These are phyloP conservation scores for Metschnikowia borealis DNA, from an alignment of 805 yeast genomes.

Conservation along the genomic window DNA sequence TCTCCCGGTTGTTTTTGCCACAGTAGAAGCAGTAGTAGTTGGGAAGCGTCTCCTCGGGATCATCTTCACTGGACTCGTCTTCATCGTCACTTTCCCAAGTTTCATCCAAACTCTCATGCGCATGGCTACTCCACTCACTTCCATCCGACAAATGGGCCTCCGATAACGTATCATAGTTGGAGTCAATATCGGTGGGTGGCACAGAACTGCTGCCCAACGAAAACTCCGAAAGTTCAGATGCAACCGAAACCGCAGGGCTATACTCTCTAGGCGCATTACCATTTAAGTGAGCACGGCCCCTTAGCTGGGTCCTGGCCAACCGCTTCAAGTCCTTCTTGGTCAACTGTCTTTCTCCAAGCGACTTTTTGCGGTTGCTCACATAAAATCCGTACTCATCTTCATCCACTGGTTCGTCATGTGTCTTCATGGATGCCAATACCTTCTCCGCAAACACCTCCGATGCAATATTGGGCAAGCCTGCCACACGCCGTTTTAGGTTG, in stretches of 20 bases:
- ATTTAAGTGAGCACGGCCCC: slow-evolving; percentile 17
- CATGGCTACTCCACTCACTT: slow-evolving; percentile 17
- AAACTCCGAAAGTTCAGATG: slow-evolving; percentile 52
- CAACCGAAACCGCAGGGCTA: slow-evolving; percentile 54
- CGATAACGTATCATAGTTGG: slow-evolving; percentile 45
- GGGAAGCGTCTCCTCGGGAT: slow-evolving; percentile 38
- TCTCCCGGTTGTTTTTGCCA: slow-evolving; percentile 47
- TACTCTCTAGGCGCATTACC: slow-evolving; percentile 30
- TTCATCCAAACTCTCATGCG: slow-evolving; percentile 16
- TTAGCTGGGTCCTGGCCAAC: slow-evolving; percentile 13
- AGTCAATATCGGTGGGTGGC: slow-evolving; percentile 20
- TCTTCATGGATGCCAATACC: slow-evolving; percentile 32
- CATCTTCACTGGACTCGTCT: slow-evolving; percentile 28
- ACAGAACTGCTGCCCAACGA: slow-evolving; percentile 44
- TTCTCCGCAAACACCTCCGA: slow-evolving; percentile 61
- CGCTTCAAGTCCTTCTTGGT: slow-evolving; percentile 39
- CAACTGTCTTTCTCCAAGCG: slow-evolving; percentile 27
- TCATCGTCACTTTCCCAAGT: slow-evolving; percentile 25
- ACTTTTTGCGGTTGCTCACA: slow-evolving; percentile 27
- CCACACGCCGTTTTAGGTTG: slow-evolving; percentile 90
- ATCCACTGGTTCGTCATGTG: slow-evolving; percentile 16
- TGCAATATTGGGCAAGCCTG: slow-evolving; percentile 46
- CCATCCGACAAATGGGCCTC: slow-evolving; percentile 39
- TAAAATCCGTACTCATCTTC: slow-evolving; percentile 58
- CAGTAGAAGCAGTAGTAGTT: slow-evolving; percentile 54